A percentile compares a stretch with the other conserved stretches of the same genome.
These are phyloP conservation scores for Phylloporus scabripes DNA, from an alignment of 768 basidiomycete genomes.

Conservation along the genomic window DNA sequence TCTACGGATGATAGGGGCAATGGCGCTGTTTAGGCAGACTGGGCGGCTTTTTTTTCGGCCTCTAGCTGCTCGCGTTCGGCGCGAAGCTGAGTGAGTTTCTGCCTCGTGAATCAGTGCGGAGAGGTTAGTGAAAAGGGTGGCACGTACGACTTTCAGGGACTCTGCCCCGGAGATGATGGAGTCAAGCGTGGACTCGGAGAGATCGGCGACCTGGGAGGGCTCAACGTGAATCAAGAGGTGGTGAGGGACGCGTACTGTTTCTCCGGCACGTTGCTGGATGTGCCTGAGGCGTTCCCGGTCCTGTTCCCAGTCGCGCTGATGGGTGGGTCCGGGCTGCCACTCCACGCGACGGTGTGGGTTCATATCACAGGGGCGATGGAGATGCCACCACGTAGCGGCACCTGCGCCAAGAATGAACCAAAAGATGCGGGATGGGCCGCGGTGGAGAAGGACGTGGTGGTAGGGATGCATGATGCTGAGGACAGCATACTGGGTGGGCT, in stretches of 20 bases:
- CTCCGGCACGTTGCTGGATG: conserved; percentile 45
- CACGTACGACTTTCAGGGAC: conserved; percentile 53
- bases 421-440: conserved; percentile 52
- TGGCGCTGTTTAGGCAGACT: conserved; percentile 22
- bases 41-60: conserved; percentile 38
- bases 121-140: neutral
- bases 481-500: neutral
- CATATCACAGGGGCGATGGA: conserved; percentile 25
- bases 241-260: conserved; percentile 37
- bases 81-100: conserved; percentile 32
- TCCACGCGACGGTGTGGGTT: conserved; percentile 20
- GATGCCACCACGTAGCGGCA: conserved; percentile 33
- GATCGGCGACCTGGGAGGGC: conserved; percentile 43
- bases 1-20: conserved; percentile 14
- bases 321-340: conserved; percentile 11
- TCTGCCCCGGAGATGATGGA: conserved; percentile 52
- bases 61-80: conserved; percentile 36
- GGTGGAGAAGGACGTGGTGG: conserved; percentile 20
- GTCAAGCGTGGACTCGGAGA: conserved; percentile 66
- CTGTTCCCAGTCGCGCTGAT: conserved; percentile 37
- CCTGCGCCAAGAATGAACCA: conserved; percentile 66
- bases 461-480: conserved; percentile 20
- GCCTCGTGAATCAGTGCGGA: neutral
- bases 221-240: neutral
- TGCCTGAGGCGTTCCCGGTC: conserved; percentile 44